Conservation (phyloP, 768 basidiomycete genomes). For the Amanita pallidorosea region DNA sequence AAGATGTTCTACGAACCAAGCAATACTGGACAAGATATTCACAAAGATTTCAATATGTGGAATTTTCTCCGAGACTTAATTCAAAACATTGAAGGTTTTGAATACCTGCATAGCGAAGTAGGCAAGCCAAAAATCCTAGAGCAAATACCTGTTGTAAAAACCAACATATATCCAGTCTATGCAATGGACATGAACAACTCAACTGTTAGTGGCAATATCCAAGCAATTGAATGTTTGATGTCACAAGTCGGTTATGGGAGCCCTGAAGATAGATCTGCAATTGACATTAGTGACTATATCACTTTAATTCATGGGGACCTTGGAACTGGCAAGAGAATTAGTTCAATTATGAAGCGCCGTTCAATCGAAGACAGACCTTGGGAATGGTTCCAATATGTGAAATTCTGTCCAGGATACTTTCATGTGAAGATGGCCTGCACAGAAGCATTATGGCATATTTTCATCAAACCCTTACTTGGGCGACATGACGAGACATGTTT, state of each 20-base stretch:
- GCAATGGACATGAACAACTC: constrained; percentile 6
- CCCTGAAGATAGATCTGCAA: not conserved
- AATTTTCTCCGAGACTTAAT: not conserved
- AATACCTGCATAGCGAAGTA: not conserved
- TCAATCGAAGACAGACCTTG: constrained; percentile 10
- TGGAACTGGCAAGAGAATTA: not conserved
- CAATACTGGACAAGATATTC: not conserved
- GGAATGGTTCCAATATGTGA: constrained; percentile 10
- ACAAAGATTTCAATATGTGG: constrained; percentile 1
- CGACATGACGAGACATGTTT: constrained; percentile 12
- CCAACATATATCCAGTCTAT: constrained; percentile 4
- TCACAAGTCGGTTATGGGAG: constrained; percentile 1
- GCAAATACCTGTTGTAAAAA: constrained; percentile 10
- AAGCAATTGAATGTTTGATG: constrained; percentile 1
- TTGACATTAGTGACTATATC: constrained; percentile 4
- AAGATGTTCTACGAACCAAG: not conserved
- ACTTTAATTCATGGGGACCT: not conserved
- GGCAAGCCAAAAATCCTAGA: constrained; percentile 7
- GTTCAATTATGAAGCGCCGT: constrained; percentile 7
- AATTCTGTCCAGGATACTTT: constrained; percentile 15
- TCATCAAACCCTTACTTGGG: constrained; percentile 9
- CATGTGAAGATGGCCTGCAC: constrained; percentile 19
- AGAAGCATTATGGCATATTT: constrained; percentile 15
- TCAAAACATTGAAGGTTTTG: constrained; percentile 2
- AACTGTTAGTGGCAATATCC: constrained; percentile 9